Evolutionary conservation across 2,329 filamentous ascomycete species (phyloP).

Genomic region (Ascochyta koolunga): DNA sequence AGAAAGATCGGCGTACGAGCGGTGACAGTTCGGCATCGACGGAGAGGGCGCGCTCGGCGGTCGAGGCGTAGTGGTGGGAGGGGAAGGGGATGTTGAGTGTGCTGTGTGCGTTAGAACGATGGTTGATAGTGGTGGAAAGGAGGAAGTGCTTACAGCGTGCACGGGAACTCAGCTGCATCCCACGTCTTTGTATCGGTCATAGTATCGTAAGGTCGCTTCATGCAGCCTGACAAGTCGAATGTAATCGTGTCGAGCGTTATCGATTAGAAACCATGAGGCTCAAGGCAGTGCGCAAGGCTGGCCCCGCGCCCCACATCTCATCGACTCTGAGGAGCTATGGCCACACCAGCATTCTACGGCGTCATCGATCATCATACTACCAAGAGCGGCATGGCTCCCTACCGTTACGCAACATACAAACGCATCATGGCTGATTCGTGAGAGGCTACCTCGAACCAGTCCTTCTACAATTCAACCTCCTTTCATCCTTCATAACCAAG

Average conservation of each 20-base stretch:
- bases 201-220: conserved; percentile 8
- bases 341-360: conserved; percentile 10
- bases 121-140: not conserved
- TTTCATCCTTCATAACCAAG: not conserved
- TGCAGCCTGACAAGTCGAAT: not conserved
- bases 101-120: conserved; percentile 50
- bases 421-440: conserved; percentile 23
- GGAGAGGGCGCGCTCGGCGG: conserved; percentile 75
- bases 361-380: conserved; percentile 34
- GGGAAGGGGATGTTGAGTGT: conserved; percentile 82
- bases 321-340: conserved; percentile 4
- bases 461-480: not conserved
- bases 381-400: not conserved
- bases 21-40: conserved; percentile 91
- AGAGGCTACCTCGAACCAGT: not conserved
- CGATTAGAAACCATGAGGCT: conserved; percentile 8
- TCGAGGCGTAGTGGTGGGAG: conserved; percentile 74
- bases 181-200: conserved; percentile 26
- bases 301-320: not conserved
- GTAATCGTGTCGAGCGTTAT: conserved; percentile 7
- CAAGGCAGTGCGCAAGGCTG: not conserved
- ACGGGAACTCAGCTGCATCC: conserved; percentile 44
- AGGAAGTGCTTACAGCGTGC: conserved; percentile 43
- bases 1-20: conserved; percentile 75
- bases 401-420: conserved; percentile 6